A percentile compares a stretch with the other conserved stretches of the same genome.
These are phyloP conservation scores for Phoenix dactylifera DNA, from an alignment of 176 grass and related monocot genomes.

Conservation along the genomic window DNA sequence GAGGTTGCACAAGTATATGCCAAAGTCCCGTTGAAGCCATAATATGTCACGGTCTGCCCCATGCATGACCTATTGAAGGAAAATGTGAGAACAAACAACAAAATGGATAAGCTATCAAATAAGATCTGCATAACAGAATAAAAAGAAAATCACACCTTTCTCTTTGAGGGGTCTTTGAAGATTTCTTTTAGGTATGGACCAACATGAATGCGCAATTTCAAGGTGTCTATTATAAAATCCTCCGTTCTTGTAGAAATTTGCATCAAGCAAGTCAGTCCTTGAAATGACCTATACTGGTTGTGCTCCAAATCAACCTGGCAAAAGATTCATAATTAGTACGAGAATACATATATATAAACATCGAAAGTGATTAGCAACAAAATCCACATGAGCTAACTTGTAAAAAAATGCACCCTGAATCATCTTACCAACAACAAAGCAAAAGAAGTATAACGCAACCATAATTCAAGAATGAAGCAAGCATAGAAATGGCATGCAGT, in stretches of 20 bases:
- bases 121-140: neutral
- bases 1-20: constrained; percentile 85
- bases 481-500: too few relatives aligned
- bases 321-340: neutral
- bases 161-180: constrained; percentile 88
- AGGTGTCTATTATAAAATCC: constrained; percentile 84
- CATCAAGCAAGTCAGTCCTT: constrained; percentile 97
- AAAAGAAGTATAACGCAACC: too few relatives aligned
- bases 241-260: constrained; percentile 99
- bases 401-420: too few relatives aligned
- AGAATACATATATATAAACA: too few relatives aligned
- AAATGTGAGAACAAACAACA: constrained; percentile 6
- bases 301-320: constrained; percentile 99
- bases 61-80: constrained; percentile 63
- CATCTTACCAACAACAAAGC: too few relatives aligned
- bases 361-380: too few relatives aligned
- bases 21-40: constrained; percentile 88
- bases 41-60: constrained; percentile 95
- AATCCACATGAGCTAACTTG: too few relatives aligned
- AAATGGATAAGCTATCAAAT: constrained; percentile 16
- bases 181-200: constrained; percentile 56
- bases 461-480: too few relatives aligned
- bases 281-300: constrained; percentile 96
- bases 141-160: constrained; percentile 49
- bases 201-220: constrained; percentile 80